These are phyloP conservation scores for Candida odintsovae DNA, from an alignment of 805 yeast species.

Conservation along the genomic window DNA sequence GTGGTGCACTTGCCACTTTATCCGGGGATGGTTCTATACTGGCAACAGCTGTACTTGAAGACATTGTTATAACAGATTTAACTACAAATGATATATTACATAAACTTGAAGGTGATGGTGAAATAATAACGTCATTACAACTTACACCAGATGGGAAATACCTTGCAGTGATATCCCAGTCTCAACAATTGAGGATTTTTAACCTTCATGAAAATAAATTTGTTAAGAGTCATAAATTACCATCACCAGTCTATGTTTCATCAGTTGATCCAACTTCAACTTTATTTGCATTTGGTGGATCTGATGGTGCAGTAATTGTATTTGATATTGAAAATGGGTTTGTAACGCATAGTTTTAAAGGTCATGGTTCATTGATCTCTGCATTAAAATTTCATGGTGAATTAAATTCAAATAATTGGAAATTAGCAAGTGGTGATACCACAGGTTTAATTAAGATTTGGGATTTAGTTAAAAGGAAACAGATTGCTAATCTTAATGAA, in stretches of 20 bases:
- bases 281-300: slow-evolving; percentile 87
- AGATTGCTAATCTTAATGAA: slow-evolving; percentile 57
- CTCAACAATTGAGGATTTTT: slow-evolving; percentile 73
- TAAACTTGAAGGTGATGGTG: slow-evolving; percentile 75
- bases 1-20: slow-evolving; percentile 71
- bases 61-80: slow-evolving; percentile 64
- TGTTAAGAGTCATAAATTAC: slow-evolving; percentile 48
- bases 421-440: slow-evolving; percentile 66
- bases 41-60: slow-evolving; percentile 79
- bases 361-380: slow-evolving; percentile 88
- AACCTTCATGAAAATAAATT: slow-evolving; percentile 30
- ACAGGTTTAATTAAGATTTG: slow-evolving; percentile 51
- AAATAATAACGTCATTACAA: slow-evolving; percentile 71
- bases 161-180: slow-evolving; percentile 73
- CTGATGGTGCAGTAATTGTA: slow-evolving; percentile 87
- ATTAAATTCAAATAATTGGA: slow-evolving; percentile 66
- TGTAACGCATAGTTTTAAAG: slow-evolving; percentile 84
- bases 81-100: slow-evolving; percentile 50
- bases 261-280: slow-evolving; percentile 77
- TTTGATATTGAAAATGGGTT: slow-evolving; percentile 89
- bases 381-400: slow-evolving; percentile 72
- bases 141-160: slow-evolving; percentile 70
- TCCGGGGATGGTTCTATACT: slow-evolving; percentile 55
- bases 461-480: slow-evolving; percentile 67
- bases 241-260: slow-evolving; percentile 80